Evolutionary conservation across 2,329 filamentous ascomycete genomes (phyloP), one percentile per base, ranked within the genome.

Genomic region (Xylariaceae sp.): DNA sequence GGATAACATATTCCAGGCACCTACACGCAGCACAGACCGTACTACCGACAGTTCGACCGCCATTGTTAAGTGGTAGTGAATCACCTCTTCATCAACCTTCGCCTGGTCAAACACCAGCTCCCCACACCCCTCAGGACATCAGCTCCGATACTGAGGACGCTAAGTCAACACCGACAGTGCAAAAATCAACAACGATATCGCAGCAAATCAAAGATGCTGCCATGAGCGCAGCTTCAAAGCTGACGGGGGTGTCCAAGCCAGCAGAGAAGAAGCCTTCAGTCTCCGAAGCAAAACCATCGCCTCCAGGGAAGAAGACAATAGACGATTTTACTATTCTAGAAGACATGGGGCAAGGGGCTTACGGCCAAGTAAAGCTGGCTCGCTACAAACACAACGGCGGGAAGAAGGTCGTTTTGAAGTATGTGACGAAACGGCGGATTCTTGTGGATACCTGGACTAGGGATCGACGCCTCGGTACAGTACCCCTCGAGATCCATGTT

Each of bases 371-470:
- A 44, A 98, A 98, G 64, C 76, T 98, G 36, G 91, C 87, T 39
- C 81, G 90, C 22, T 86, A 93, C 68, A 94, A 90, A 67, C 81
- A 83, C 55, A 80, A 77, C 38, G 80, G 72, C 18, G 71, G 79
- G 39, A 86, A 84, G 61, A 95, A 94, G 65, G 86, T 94, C 48
- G 91, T 98, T 16, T 77, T 98, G 59, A 98, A 98, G 64, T 98
- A 95, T 62, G 93, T 98, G 37, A 97, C 93, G 4, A 98, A 98
- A 68, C 83, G 87, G 44, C 86, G 91, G 34, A 98, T 98, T 62
- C 76, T 98, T 12, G 91, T 98, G 47, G 93, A 98, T 66, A 98
- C 93, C 0, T 98, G 93, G 93, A 97, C 91, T 24, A 81, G 93
- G 43, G 93, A 98, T 66, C 83, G 93, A 34, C 82, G 87, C 41